phyloP scores from a whole-genome alignment of 108 stramenopile genomes.

The Skeletonema grethae region DNA sequence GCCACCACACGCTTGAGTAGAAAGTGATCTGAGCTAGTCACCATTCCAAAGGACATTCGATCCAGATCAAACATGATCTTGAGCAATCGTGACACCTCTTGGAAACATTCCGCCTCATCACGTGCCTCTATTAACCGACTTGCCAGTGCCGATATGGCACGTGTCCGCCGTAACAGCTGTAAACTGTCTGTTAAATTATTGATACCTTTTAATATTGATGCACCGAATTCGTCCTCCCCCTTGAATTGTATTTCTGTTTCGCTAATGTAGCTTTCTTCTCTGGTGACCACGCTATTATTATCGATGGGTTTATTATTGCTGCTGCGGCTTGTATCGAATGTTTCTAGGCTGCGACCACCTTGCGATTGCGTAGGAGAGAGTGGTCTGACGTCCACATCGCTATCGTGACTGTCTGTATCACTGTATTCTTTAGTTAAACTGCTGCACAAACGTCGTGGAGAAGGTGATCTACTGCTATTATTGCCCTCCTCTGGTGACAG shows the following conservation, averaged over 20 bases:
- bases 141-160: conserved; percentile 32
- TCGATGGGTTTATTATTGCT: neutral
- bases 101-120: conserved; percentile 29
- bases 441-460: neutral
- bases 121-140: conserved; percentile 35
- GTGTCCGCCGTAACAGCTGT: conserved; percentile 23
- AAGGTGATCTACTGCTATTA: neutral
- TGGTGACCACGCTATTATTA: neutral
- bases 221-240: conserved; percentile 39
- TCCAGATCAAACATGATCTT: conserved; percentile 25
- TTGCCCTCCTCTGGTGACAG: neutral
- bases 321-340: neutral
- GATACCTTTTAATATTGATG: conserved; percentile 1
- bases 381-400: neutral
- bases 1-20: neutral
- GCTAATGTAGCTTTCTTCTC: conserved; percentile 27
- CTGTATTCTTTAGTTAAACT: neutral
- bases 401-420: neutral
- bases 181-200: conserved; percentile 11
- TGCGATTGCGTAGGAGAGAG: too few species aligned
- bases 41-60: conserved; percentile 20
- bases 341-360: neutral
- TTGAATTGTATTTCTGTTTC: conserved; percentile 39
- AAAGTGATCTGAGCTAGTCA: conserved; percentile 26
- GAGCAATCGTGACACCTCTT: conserved; percentile 26